Conservation (phyloP, 495 filamentous ascomycete species). For the Talaromyces proteolyticus region DNA sequence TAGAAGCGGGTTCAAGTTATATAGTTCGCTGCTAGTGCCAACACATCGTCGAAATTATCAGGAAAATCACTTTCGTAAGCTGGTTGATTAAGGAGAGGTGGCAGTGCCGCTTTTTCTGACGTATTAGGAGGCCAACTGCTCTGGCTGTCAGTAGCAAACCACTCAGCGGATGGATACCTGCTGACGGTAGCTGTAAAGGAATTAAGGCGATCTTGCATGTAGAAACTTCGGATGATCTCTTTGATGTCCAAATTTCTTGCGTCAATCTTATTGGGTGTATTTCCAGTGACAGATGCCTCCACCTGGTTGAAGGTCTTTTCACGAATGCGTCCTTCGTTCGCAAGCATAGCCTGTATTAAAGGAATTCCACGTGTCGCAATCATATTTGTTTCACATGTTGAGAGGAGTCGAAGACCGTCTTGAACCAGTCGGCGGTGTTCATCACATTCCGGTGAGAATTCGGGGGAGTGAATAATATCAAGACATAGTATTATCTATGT, state of each 20-base stretch:
- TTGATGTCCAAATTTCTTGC: neutral
- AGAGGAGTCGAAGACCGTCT: constrained; percentile 23
- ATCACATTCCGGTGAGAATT: constrained; percentile 19
- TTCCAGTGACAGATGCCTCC: neutral
- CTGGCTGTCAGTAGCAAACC: neutral
- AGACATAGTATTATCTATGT: constrained; percentile 30
- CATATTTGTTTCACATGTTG: constrained; percentile 21
- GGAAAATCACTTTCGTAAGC: constrained; percentile 1
- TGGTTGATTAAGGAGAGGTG: neutral
- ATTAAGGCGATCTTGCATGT: constrained; percentile 7
- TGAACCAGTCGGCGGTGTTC: constrained; percentile 27
- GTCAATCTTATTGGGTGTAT: neutral
- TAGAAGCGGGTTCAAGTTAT: constrained; percentile 1
- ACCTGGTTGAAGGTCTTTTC: neutral
- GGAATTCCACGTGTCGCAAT: constrained; percentile 25
- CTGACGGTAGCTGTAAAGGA: neutral
- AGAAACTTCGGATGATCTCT: constrained; percentile 15
- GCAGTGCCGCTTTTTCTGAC: neutral
- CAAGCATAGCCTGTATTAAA: constrained; percentile 20
- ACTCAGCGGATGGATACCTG: neutral
- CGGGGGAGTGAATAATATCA: constrained; percentile 31
- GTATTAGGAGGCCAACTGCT: constrained; percentile 1
- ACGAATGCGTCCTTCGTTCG: constrained; percentile 3
- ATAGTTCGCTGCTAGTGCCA: constrained; percentile 1
- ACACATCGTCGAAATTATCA: constrained; percentile 1